These are phyloP conservation scores for Mallotus japonicus DNA, from an alignment of 441 rosid species.

Conservation along the genomic window DNA sequence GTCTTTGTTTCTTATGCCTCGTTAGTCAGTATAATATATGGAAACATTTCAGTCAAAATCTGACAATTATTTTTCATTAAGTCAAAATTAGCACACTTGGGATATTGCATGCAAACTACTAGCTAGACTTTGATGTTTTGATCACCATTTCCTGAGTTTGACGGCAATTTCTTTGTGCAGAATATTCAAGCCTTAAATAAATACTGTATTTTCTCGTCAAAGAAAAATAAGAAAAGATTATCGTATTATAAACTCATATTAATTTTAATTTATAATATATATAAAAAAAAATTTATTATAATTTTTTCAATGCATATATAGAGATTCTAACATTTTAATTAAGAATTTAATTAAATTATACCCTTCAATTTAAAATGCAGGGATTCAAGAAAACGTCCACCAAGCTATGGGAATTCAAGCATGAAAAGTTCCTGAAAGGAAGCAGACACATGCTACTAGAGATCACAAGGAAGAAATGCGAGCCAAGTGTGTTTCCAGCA, in stretches of 20 bases:
- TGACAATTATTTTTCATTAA: neutral
- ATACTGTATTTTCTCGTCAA: too few species aligned
- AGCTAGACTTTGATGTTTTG: neutral
- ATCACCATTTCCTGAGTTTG: neutral
- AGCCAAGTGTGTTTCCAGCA: constrained; percentile 46
- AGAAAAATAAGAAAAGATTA: too few species aligned
- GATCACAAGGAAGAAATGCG: constrained; percentile 49
- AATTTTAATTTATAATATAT: too few species aligned
- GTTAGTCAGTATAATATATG: neutral
- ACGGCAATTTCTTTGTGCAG: neutral
- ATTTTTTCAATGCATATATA: too few species aligned
- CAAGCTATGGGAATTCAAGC: constrained; percentile 59
- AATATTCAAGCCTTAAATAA: neutral
- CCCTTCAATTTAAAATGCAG: constrained; percentile 25
- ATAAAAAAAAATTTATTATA: too few species aligned
- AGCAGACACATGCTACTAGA: constrained; percentile 42
- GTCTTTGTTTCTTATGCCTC: neutral
- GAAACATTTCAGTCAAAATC: neutral
- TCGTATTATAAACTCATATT: too few species aligned
- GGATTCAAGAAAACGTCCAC: constrained; percentile 66
- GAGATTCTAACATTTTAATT: too few species aligned
- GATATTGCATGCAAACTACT: neutral
- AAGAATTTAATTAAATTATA: neutral
- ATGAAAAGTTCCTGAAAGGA: constrained; percentile 52
- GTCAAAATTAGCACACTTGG: constrained; percentile 11